Evolutionary conservation across 1,284 basidiomycete species (phyloP).

Genomic region (Gomphus sp.): DNA sequence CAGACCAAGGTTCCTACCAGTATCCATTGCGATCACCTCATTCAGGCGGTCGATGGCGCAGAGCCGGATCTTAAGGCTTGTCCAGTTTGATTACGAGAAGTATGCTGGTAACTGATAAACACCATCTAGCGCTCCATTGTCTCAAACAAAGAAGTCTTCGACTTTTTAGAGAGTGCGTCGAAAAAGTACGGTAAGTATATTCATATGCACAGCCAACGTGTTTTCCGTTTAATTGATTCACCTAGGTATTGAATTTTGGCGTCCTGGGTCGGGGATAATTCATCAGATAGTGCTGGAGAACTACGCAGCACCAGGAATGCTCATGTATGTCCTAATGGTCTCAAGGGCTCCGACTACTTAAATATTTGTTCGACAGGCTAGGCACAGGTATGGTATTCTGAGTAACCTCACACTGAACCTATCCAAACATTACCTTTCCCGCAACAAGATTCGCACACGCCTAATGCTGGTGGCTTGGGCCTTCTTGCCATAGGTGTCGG

Average conservation of each 20-base stretch:
- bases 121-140: conserved; percentile 64
- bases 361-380: conserved; percentile 37
- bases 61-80: conserved; percentile 68
- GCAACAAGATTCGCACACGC: conserved; percentile 89
- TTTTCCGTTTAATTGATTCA: conserved; percentile 3
- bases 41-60: conserved; percentile 83
- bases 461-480: conserved; percentile 97
- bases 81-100: conserved; percentile 20
- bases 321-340: conserved; percentile 45
- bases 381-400: conserved; percentile 50
- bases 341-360: conserved; percentile 4
- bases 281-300: conserved; percentile 99
- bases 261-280: conserved; percentile 91
- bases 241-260: conserved; percentile 81
- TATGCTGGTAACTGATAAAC: conserved; percentile 5
- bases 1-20: conserved; percentile 79
- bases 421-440: conserved; percentile 4
- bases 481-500: conserved; percentile 98
- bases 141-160: conserved; percentile 94
- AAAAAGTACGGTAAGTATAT: conserved; percentile 70
- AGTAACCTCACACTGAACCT: conserved; percentile 24
- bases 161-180: conserved; percentile 93
- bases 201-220: neutral
- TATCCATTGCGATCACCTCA: conserved; percentile 97
- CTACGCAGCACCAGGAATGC: conserved; percentile 85